Percentiles rank a stretch among this genome's conserved stretches.
Conservation (phyloP, 768 basidiomycete species). For the Podaxis pistillaris region DNA sequence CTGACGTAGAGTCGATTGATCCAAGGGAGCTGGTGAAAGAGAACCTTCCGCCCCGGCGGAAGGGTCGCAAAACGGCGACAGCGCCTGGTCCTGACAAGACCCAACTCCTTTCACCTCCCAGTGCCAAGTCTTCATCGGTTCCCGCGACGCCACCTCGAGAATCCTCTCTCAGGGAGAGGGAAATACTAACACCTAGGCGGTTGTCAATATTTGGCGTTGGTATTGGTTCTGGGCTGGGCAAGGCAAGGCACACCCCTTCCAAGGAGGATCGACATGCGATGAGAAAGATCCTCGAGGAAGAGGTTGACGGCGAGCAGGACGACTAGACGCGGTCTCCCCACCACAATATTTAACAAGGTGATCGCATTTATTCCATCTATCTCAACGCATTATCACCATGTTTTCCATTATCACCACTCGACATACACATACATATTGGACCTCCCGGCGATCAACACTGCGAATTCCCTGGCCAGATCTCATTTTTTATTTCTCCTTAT, state of each 20-base stretch:
- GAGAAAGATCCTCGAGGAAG: slow-evolving; percentile 32
- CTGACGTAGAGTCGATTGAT: slow-evolving; percentile 11
- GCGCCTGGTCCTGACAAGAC: slow-evolving; percentile 21
- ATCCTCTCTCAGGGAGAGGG: neutral
- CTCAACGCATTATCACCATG: neutral
- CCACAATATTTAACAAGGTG: neutral
- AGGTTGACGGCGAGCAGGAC: slow-evolving; percentile 29
- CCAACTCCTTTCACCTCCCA: slow-evolving; percentile 23
- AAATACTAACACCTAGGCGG: neutral
- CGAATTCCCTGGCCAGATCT: slow-evolving; percentile 2
- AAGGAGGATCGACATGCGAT: slow-evolving; percentile 26
- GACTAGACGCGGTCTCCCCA: slow-evolving; percentile 4
- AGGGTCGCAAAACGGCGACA: slow-evolving; percentile 37
- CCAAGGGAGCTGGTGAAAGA: slow-evolving; percentile 52
- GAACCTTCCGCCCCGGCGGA: slow-evolving; percentile 51
- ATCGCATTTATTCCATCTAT: neutral
- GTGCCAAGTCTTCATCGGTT: neutral
- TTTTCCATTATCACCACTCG: neutral
- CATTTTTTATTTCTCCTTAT: slow-evolving; percentile 7
- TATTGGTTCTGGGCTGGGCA: slow-evolving; percentile 15
- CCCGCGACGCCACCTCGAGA: slow-evolving; percentile 2
- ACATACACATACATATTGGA: neutral
- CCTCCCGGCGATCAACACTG: neutral
- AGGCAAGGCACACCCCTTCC: slow-evolving; percentile 22
- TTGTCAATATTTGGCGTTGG: slow-evolving; percentile 9